Base-by-base conservation (phyloP, 768 basidiomycete species). In the Pleurotus sapidus region DNA sequence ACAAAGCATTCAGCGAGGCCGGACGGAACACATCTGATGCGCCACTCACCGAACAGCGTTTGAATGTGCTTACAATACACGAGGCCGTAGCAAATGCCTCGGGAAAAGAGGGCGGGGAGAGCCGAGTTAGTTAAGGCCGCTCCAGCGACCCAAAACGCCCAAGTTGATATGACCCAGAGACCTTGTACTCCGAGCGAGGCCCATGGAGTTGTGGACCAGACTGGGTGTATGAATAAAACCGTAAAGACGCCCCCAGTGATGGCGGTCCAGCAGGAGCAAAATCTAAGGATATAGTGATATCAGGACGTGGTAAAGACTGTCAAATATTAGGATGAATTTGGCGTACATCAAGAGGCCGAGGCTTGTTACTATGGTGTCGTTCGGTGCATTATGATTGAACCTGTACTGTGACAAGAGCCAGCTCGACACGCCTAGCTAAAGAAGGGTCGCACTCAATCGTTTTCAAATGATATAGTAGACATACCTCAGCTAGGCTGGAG, bases 351-450 rank as follows among this genome's bases (percentile, higher is more conserved):
- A 64, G 25, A 84, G 71, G 20, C 74, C 72, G 38, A 78, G 73
- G 0, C 75, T 81, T 4, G 66, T 75, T 23, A 76, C 75, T n/a
- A 73, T 70, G 38, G 69, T 67, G 3, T 66, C n/a, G 61, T 77
- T 77, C 2, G 85, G 83, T 57, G 76, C 80, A 45, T 82, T 84
- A 47, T 75, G 64, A 49, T 81, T 77, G 67, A 77, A 78, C 27
- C 71, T 71, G 67, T 80, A 86, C 64, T 86, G 84, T 4, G 83
- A 65, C 25, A 85, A 65, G 49, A 87, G 70, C 86, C 86, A 87
- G 61, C 77, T 81, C 46, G 82, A 69, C 39, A 83, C 69, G 3
- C 83, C 82, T 18, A 81, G 67, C 86, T 83, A 60, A 40, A 43
- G 40, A 45, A 5, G n/a, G 23, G 12, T 59, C 30, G 12, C 53